Evolutionary conservation across 495 filamentous ascomycete genomes (phyloP), one percentile per base, ranked within the genome.

Genomic region (Immersiella caudata): DNA sequence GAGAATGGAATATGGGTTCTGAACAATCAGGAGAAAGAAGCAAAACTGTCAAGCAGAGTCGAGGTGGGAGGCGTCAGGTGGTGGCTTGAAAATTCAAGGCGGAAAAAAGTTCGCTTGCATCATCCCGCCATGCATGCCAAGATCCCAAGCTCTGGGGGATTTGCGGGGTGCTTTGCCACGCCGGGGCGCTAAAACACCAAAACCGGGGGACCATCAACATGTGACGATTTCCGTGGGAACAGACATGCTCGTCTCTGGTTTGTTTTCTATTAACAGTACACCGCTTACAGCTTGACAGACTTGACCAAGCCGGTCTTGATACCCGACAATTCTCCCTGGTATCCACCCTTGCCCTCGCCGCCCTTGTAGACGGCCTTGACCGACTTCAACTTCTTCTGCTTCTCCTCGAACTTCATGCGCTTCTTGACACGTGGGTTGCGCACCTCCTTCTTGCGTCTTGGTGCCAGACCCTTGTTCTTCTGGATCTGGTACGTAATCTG

Each of bases 361-460:
- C 93, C 94, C 80, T 91, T 91, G 79, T 93, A 99, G 49, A 93
- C 80, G 49, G 91, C 84, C 83, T 88, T 92, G 76, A 91, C 88
- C 76, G 89, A 93, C 58, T 85, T 85, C 77, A 98, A 78, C 85
- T 97, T 97, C 89, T 96, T 97, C 84, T 92, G 89, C 84, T 96
- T 96, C 69, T 91, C 88, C 71, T 94, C 93, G 79, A 84, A 99
- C 87, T 88, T 92, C 87, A 90, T 91, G 79, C 91, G 86, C 91
- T 97, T 99, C 90, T 98, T 99, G 63, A 99, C 93, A 35, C 95
- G 84, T 16, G 96, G 95, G 80, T 99, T 99, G 67, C 95, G 84
- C 57, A 91, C 88, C 62, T 95, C 92, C 86, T 98, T 97, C 85
- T 88, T 96, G 61, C 95, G 84, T 74, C 91, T 87, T 60, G 94